Conservation (phyloP, 2,329 filamentous ascomycete genomes). For the Scolecobasidium constrictum region DNA sequence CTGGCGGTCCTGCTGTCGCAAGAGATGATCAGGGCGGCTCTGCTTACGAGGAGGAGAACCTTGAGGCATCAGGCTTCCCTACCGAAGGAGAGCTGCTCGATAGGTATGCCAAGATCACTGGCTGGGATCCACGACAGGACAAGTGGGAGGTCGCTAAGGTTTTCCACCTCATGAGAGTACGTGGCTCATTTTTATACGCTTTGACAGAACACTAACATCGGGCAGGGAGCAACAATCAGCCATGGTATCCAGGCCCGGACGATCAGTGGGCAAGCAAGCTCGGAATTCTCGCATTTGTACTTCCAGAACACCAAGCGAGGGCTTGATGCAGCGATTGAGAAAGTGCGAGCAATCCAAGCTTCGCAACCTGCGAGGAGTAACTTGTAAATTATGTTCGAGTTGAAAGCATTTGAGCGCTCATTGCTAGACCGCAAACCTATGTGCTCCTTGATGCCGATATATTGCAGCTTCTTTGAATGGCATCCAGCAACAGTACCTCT, state of each 20-base stretch:
- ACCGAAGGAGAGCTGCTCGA: constrained; percentile 1
- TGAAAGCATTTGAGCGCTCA: too few species aligned
- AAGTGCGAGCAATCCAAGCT: constrained; percentile 19
- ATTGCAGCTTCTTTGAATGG: too few species aligned
- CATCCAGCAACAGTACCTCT: too few species aligned
- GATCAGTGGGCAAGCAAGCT: constrained; percentile 24
- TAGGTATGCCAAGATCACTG: constrained; percentile 3
- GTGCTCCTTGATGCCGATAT: too few species aligned
- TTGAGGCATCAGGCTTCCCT: constrained; percentile 8
- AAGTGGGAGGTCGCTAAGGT: constrained; percentile 23
- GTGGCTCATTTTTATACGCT: constrained; percentile 7
- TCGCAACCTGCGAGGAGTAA: constrained; percentile 17
- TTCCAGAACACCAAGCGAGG: constrained; percentile 23
- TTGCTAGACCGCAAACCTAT: too few species aligned
- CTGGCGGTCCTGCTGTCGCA: constrained; percentile 3
- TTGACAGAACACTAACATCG: background rate
- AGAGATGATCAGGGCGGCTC: constrained; percentile 17
- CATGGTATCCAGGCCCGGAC: constrained; percentile 25
- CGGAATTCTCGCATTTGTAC: constrained; percentile 24
- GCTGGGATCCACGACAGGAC: constrained; percentile 14
- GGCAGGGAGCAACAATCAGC: constrained; percentile 22
- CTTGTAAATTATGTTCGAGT: too few species aligned
- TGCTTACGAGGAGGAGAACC: constrained; percentile 19
- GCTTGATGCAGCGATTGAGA: constrained; percentile 19
- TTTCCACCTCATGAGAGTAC: constrained; percentile 24